phyloP scores from a whole-genome alignment of 345 rosid genomes.

The Geranium rotundifolium region DNA sequence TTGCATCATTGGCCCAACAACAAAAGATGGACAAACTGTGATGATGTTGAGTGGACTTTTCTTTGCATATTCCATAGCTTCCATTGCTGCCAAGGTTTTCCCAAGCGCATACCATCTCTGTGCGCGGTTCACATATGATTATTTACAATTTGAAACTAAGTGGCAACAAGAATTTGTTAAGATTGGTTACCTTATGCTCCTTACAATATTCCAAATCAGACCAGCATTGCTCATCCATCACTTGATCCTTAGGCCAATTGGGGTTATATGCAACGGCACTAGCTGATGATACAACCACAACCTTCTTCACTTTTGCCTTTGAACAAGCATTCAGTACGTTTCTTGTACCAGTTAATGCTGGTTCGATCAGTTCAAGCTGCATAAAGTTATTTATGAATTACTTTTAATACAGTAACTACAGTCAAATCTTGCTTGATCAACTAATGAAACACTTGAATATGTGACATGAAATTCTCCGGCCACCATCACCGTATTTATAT shows the following conservation, averaged over 20 bases:
- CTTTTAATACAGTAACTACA: no score
- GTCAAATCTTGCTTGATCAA: no score
- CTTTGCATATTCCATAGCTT: constrained; percentile 53
- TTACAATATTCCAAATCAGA: constrained; percentile 24
- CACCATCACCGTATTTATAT: no score
- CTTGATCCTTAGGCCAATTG: constrained; percentile 18
- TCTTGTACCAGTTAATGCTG: constrained; percentile 23
- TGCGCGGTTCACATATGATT: not conserved
- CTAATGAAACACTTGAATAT: no score
- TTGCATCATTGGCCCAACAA: constrained; percentile 54
- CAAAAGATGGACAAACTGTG: constrained; percentile 41
- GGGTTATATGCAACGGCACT: constrained; percentile 17
- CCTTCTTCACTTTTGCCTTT: constrained; percentile 19
- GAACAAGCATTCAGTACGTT: constrained; percentile 26
- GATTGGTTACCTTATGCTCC: constrained; percentile 14
- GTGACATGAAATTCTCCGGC: no score
- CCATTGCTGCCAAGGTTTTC: constrained; percentile 61
- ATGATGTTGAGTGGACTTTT: constrained; percentile 41
- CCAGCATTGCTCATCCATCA: constrained; percentile 21
- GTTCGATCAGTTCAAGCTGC: constrained; percentile 19
- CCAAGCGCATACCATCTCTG: constrained; percentile 11
- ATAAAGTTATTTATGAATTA: not conserved
- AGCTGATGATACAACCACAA: constrained; percentile 19
- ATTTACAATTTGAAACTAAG: no score
- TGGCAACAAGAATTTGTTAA: no score